A percentile compares a stretch with the other conserved stretches of the same genome.
These are phyloP conservation scores for Aquilaria malaccensis DNA, from an alignment of 345 rosid species.

Conservation along the genomic window DNA sequence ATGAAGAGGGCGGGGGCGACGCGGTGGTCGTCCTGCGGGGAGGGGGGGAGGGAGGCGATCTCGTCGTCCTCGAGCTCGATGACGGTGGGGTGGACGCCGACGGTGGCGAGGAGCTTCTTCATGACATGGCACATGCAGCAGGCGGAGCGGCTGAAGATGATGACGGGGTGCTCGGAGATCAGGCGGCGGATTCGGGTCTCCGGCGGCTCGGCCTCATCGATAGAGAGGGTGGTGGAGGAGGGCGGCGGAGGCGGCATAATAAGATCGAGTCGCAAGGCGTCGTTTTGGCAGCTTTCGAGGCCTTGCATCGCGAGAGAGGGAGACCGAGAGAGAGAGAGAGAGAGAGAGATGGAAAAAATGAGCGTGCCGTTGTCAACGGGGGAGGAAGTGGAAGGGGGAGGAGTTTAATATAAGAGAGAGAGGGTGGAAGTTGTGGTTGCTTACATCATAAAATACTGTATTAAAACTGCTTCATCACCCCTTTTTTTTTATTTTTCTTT, in stretches of 20 bases:
- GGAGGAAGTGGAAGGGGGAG: slow-evolving; percentile 22
- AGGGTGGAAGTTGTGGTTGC: slow-evolving; percentile 32
- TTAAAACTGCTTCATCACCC: not conserved
- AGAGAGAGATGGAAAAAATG: slow-evolving; percentile 12
- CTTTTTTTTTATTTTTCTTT: not conserved
- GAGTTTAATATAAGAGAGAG: slow-evolving; percentile 11
- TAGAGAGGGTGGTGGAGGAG: slow-evolving; percentile 36
- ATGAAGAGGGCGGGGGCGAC: slow-evolving; percentile 62
- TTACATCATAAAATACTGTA: slow-evolving; percentile 53
- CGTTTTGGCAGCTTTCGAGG: slow-evolving; percentile 42
- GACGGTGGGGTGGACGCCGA: slow-evolving; percentile 88
- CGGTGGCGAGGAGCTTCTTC: slow-evolving; percentile 64
- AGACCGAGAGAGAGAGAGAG: not conserved
- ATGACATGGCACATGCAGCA: slow-evolving; percentile 99
- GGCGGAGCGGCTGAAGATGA: slow-evolving; percentile 79
- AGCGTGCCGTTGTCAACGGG: slow-evolving; percentile 24
- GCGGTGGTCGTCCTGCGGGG: slow-evolving; percentile 15
- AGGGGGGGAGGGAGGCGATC: slow-evolving; percentile 55
- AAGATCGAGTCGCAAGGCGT: slow-evolving; percentile 43
- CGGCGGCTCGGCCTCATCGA: slow-evolving; percentile 70
- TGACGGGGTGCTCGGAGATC: slow-evolving; percentile 84
- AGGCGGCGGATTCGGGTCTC: slow-evolving; percentile 72
- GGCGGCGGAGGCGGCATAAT: slow-evolving; percentile 14
- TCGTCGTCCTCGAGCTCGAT: slow-evolving; percentile 88
- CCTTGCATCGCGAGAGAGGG: slow-evolving; percentile 59